Percentiles rank a stretch among this genome's conserved stretches.
Evolutionary conservation across 2,329 filamentous ascomycete species (phyloP).

Genomic region (Neofusicoccum ribis): DNA sequence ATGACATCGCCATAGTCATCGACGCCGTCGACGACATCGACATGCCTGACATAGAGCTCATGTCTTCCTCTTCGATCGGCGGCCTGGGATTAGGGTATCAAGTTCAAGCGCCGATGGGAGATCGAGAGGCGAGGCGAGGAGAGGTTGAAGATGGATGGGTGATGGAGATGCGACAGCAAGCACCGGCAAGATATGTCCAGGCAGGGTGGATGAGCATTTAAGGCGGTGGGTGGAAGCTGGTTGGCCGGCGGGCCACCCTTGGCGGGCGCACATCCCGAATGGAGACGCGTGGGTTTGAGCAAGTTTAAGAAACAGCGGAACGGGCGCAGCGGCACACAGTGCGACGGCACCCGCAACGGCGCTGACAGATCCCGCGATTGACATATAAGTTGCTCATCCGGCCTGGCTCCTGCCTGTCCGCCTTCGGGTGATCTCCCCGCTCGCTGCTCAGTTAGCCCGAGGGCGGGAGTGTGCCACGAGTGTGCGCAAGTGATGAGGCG

Average conservation of each 20-base stretch:
- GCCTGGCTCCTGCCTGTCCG: not conserved
- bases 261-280: constrained; percentile 1
- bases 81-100: not conserved
- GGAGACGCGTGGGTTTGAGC: constrained; percentile 12
- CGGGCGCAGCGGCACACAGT: not conserved
- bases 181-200: not conserved
- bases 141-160: not conserved
- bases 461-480: not conserved
- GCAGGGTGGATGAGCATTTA: not conserved
- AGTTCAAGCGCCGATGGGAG: not conserved
- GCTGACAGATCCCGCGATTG: not conserved
- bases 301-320: not conserved
- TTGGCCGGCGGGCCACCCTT: constrained; percentile 5
- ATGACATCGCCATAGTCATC: constrained; percentile 18
- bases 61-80: constrained; percentile 4
- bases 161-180: not conserved
- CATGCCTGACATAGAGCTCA: constrained; percentile 19
- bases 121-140: not conserved
- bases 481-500: not conserved
- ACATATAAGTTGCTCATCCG: constrained; percentile 5
- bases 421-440: not conserved
- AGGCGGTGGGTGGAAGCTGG: not conserved
- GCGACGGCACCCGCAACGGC: not conserved
- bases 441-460: not conserved
- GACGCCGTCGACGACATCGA: constrained; percentile 13